Conservation (phyloP, 257 asterid genomes). For the Solanum pimpinellifolium region DNA sequence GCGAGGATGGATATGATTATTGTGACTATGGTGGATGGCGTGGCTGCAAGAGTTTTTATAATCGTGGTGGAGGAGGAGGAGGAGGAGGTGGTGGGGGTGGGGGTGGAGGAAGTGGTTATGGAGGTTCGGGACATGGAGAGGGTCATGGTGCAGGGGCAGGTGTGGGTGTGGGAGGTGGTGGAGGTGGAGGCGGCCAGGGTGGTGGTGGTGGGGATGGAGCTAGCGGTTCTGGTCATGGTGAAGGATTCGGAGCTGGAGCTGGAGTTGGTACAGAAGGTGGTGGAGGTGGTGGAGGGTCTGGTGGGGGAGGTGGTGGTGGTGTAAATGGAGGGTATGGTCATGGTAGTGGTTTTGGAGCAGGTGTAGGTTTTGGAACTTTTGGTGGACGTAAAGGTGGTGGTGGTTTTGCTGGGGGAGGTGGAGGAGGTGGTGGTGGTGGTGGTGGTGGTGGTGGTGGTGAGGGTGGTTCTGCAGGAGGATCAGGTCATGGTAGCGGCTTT, state of each 20-base stretch:
- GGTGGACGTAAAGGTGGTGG: background rate
- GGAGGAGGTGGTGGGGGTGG: background rate
- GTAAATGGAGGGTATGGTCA: background rate
- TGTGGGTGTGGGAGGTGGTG: background rate
- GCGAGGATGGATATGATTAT: constrained; percentile 6
- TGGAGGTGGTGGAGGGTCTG: constrained; percentile 10
- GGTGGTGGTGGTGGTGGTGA: background rate
- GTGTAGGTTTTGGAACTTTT: background rate
- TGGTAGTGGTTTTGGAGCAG: constrained; percentile 8
- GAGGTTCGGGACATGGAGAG: constrained; percentile 4
- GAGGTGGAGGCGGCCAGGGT: constrained; percentile 1
- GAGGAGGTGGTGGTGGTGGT: background rate
- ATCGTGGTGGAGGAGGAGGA: background rate
- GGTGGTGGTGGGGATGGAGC: background rate
- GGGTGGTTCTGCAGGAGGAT: constrained; percentile 1
- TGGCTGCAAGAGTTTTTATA: constrained; percentile 4
- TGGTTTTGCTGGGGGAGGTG: background rate
- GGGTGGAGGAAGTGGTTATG: background rate
- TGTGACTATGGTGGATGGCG: constrained; percentile 9
- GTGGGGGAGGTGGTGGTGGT: constrained; percentile 1
- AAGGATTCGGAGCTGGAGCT: background rate
- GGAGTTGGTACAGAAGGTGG: constrained; percentile 2
- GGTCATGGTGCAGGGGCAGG: constrained; percentile 7
- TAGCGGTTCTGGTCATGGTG: background rate
- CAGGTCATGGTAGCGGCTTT: constrained; percentile 5